Conservation (phyloP, 345 rosid species). For the Cardamine chenopodiifolia region DNA sequence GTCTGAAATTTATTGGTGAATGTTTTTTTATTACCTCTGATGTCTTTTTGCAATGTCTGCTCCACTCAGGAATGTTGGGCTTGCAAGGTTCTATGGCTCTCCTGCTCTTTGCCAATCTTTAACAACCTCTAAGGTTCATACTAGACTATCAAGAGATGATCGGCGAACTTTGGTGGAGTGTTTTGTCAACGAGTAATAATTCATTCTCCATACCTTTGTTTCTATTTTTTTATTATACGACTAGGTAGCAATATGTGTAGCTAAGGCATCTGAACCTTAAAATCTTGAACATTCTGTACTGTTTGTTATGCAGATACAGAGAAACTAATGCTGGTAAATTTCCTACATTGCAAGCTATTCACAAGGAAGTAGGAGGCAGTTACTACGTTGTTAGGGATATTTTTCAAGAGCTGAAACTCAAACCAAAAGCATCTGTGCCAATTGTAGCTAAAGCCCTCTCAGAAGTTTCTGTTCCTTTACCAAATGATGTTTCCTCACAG, state of each 20-base stretch:
- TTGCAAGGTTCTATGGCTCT: slow-evolving; percentile 34
- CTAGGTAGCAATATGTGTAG: background rate
- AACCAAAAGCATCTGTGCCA: slow-evolving; percentile 5
- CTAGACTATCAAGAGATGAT: slow-evolving; percentile 28
- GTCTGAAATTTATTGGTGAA: background rate
- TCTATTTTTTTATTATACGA: background rate
- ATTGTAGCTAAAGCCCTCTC: slow-evolving; percentile 21
- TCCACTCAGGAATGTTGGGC: slow-evolving; percentile 8
- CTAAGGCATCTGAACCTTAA: background rate
- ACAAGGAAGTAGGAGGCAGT: slow-evolving; percentile 32
- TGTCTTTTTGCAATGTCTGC: slow-evolving; percentile 34
- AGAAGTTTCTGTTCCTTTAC: slow-evolving; percentile 10
- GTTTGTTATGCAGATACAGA: slow-evolving; percentile 33
- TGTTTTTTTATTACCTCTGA: background rate
- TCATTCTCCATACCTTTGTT: background rate
- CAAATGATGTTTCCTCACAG: slow-evolving; percentile 15
- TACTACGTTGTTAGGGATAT: slow-evolving; percentile 17
- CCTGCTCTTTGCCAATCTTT: slow-evolving; percentile 33
- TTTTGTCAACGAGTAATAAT: slow-evolving; percentile 33
- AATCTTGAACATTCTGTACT: background rate
- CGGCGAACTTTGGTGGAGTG: slow-evolving; percentile 31
- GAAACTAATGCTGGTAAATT: slow-evolving; percentile 38
- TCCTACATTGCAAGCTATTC: background rate
- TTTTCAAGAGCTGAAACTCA: slow-evolving; percentile 34
- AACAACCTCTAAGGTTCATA: slow-evolving; percentile 9